A percentile compares a stretch with the other conserved stretches of the same genome.
phyloP scores from a whole-genome alignment of 2,329 filamentous ascomycete genomes.

The Fusarium chuoi region DNA sequence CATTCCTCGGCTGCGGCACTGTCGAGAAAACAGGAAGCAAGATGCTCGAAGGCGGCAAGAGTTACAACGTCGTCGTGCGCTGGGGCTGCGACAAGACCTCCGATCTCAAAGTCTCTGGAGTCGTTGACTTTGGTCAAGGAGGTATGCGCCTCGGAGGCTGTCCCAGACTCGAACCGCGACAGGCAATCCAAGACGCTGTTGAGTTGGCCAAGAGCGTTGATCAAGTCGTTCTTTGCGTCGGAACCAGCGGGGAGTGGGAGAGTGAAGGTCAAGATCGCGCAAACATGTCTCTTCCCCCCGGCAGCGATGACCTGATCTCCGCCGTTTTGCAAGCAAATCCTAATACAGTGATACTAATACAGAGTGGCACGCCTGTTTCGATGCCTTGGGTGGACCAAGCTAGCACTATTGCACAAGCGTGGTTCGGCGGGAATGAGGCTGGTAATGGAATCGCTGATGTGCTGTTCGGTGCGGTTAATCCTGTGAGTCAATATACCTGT shows the following conservation, averaged over 20 bases:
- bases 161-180: not conserved
- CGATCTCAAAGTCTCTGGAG: not conserved
- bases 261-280: not conserved
- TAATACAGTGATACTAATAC: accelerated
- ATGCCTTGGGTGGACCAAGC: not conserved
- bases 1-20: not conserved
- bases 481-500: too few relatives aligned
- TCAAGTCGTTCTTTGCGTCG: not conserved
- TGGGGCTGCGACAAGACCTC: constrained; percentile 7
- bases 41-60: accelerated
- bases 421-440: constrained; percentile 4
- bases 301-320: not conserved
- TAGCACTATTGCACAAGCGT: not conserved
- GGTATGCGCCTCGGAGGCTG: not conserved
- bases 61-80: not conserved
- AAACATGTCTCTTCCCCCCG: not conserved
- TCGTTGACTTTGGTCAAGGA: not conserved
- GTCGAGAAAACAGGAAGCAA: not conserved
- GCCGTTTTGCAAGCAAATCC: not conserved
- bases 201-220: not conserved
- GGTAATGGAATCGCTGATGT: not conserved
- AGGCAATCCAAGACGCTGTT: not conserved
- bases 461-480: not conserved
- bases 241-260: constrained; percentile 5
- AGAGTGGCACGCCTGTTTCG: not conserved